Percentiles rank a stretch among this genome's conserved stretches.
These are phyloP conservation scores for Alisma plantagoaquatica DNA, from an alignment of 106 monocot species.

Conservation along the genomic window DNA sequence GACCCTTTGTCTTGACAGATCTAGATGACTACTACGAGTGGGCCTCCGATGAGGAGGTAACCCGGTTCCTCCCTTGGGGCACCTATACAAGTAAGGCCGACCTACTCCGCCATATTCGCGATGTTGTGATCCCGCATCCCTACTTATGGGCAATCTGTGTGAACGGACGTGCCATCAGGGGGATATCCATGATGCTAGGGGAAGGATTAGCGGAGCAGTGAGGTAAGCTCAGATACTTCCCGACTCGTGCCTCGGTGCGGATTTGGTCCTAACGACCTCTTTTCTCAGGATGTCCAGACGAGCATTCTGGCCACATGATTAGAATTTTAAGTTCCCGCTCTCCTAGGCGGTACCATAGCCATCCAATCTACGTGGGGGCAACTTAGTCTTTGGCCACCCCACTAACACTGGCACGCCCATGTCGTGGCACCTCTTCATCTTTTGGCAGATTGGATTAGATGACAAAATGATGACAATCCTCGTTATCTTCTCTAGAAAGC, in stretches of 20 bases:
- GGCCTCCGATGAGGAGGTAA: conserved; percentile 55
- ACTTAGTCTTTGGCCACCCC: too few relatives aligned
- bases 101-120: conserved; percentile 10
- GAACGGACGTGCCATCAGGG: not conserved
- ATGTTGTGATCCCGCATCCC: not conserved
- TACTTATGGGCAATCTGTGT: not conserved
- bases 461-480: too few relatives aligned
- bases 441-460: too few relatives aligned
- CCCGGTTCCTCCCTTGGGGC: conserved; percentile 27
- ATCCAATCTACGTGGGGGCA: too few relatives aligned
- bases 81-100: conserved; percentile 25
- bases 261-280: too few relatives aligned
- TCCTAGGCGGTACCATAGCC: too few relatives aligned
- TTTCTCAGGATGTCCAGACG: conserved; percentile 11
- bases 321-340: too few relatives aligned
- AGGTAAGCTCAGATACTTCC: not conserved
- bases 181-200: not conserved
- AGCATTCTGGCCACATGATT: conserved; percentile 16
- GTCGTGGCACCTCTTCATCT: too few relatives aligned
- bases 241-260: conserved; percentile 22
- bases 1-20: conserved; percentile 43
- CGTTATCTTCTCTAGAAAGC: too few relatives aligned
- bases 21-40: conserved; percentile 37
- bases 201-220: not conserved
- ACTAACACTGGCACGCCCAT: too few relatives aligned